Evolutionary conservation across 495 filamentous ascomycete species (phyloP).

Genomic region (Tuber brumale): DNA sequence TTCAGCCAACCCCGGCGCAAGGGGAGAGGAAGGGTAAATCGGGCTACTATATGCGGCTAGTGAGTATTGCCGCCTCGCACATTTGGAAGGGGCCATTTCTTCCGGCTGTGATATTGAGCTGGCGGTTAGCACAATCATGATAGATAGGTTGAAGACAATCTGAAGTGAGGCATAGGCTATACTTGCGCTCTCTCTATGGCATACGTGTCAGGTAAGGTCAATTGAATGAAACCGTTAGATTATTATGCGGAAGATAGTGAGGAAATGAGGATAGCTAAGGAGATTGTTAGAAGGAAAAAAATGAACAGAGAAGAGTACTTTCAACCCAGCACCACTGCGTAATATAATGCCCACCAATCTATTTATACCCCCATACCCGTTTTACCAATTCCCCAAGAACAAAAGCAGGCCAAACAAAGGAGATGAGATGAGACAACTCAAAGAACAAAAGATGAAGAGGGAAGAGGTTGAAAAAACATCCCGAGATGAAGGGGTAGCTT

Average conservation of each 20-base stretch:
- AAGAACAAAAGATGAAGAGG: background rate
- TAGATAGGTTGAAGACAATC: background rate
- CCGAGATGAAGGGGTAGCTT: background rate
- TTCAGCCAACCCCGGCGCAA: background rate
- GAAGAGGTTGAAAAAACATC: background rate
- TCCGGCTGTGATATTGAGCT: background rate
- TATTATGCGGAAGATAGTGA: background rate
- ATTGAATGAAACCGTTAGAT: background rate
- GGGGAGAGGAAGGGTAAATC: background rate
- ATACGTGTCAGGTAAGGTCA: background rate
- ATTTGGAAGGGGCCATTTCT: background rate
- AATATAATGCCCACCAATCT: background rate
- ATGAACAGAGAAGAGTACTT: background rate
- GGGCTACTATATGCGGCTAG: background rate
- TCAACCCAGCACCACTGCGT: slow-evolving; percentile 2
- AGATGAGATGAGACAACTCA: background rate
- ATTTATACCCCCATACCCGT: background rate
- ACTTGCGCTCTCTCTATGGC: background rate
- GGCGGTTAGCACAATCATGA: background rate
- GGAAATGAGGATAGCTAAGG: background rate
- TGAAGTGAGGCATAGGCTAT: background rate
- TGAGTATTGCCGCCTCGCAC: background rate
- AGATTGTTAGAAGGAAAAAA: background rate
- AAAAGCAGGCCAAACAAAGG: slow-evolving; percentile 5
- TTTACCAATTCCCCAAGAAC: background rate